Conservation (phyloP, 2,329 filamentous ascomycete species). For the Sclerotinia spermophila region DNA sequence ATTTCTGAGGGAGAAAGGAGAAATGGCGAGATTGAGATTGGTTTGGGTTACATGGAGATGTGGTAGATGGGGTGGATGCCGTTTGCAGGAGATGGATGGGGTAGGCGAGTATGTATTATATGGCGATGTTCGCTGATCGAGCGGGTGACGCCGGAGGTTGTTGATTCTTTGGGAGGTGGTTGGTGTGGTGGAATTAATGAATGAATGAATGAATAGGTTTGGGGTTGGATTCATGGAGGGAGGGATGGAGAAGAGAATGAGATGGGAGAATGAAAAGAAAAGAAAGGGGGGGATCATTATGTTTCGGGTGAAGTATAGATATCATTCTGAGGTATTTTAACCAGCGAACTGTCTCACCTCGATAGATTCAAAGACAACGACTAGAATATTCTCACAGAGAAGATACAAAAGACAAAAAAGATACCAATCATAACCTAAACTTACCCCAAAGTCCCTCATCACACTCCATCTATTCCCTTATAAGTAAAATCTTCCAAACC, state of each 20-base stretch:
- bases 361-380: background rate
- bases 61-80: constrained; percentile 65
- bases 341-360: background rate
- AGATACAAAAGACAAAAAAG: background rate
- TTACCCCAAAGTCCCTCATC: constrained; percentile 52
- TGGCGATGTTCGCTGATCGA: constrained; percentile 75
- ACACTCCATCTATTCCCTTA: constrained; percentile 59
- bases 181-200: too few species aligned
- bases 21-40: constrained; percentile 55
- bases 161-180: constrained; percentile 57
- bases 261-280: background rate
- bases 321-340: background rate
- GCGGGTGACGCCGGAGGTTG: constrained; percentile 61
- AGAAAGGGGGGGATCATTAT: background rate
- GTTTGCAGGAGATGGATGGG: constrained; percentile 65
- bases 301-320: background rate
- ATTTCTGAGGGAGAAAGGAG: constrained; percentile 54
- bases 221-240: background rate
- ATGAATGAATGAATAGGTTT: constrained; percentile 21
- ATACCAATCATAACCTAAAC: background rate
- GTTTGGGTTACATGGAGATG: constrained; percentile 59
- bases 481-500: constrained; percentile 74
- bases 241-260: background rate
- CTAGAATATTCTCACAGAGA: background rate
- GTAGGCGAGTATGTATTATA: constrained; percentile 80